Evolutionary conservation across 768 basidiomycete genomes (phyloP), one percentile per base, ranked within the genome.

Genomic region (Lentinula sp.): DNA sequence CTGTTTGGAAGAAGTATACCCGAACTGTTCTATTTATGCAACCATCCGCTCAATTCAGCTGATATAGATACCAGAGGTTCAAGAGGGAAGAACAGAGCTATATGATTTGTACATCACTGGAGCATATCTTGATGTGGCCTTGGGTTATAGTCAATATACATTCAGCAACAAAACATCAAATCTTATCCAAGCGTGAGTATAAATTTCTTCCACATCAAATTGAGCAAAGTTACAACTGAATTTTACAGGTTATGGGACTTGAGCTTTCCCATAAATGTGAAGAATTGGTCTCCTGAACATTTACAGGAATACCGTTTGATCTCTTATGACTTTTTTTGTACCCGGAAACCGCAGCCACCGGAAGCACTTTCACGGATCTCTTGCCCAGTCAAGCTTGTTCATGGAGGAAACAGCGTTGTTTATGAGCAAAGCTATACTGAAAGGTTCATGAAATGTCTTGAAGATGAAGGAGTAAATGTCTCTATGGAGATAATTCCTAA

Each of bases 391-490:
- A 67, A 65, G 61, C 63, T 69, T 46, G 39, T 69, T 4, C 64
- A 69, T 13, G 67, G 68, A 36, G 59, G 59, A 1, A 64, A 68
- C 55, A 71, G 69, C 39, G 68, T 71, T 61, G 66, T 66, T 23
- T 66, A 64, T 54, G 54, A 56, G 16, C 15, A 64, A 60, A 64
- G 55, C 41, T 60, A 61, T 53, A 64, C 62, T 9, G 49, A 58
- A 8, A 57, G 52, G 56, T 64, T 70, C 32, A 53, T 42, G 48
- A 52, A 61, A 32, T 60, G 60, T 43, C 66, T 74, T 62, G 61
- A 35, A 50, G 56, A 64, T 35, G 65, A 63, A 60, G 68, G 66
- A 12, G 61, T 66, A 43, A 20, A 66, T 8, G 68, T 51, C 0
- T 28, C 54, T 51, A 53, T 68, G n/a, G 50, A 59, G 0, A 57